Base-by-base conservation (phyloP, 2,329 filamentous ascomycete species). In the Neonectria punicea region DNA sequence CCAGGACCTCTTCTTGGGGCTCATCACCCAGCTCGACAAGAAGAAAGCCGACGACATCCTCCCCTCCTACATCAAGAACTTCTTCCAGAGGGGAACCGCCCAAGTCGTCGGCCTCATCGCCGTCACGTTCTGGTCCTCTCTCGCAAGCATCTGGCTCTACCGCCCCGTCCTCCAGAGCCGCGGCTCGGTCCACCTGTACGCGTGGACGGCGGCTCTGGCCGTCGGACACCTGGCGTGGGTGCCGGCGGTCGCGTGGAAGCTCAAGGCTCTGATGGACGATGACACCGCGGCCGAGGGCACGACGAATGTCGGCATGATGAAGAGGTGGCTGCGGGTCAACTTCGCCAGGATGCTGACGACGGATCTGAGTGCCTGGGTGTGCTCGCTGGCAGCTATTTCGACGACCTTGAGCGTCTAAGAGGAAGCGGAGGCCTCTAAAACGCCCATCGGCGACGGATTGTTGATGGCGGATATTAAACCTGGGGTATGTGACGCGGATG, bases 1-100 rank as follows among this genome's bases (percentile, higher is more conserved):
- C 73, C 82, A 84, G 66, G 77, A 80, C 65, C 68, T 79, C 55
- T 84, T 84, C 73, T 78, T 84, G 44, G 67, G 72, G 53, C 70
- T 76, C 68, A 70, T 84, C 63, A 76, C 80, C 4, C 70, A 67
- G 8, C 67, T 78, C 20, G 61, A 69, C 22, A 71, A 76, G 43
- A 58, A 72, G 30, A 70, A 73, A 28, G 74, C 76, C 68, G 77
- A 81, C 68, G 65, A 72, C 14, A 66, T 83, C 14, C 75, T 84
- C 5, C 83, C 84, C 0, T 67, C 74, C 4, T 86, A 83, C 75
- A 85, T 82, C 71, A 69, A 69, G 4, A 63, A 68, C 41, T 81
- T 84, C 67, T 84, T 85, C 76, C 67, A 56, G n/a, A 67, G 65
- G 16, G 80, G 78, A 28, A 69, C 81, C 3, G 66, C 67, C 39